These are phyloP conservation scores for Ramaria rubella DNA, from an alignment of 768 basidiomycete genomes.

Conservation along the genomic window DNA sequence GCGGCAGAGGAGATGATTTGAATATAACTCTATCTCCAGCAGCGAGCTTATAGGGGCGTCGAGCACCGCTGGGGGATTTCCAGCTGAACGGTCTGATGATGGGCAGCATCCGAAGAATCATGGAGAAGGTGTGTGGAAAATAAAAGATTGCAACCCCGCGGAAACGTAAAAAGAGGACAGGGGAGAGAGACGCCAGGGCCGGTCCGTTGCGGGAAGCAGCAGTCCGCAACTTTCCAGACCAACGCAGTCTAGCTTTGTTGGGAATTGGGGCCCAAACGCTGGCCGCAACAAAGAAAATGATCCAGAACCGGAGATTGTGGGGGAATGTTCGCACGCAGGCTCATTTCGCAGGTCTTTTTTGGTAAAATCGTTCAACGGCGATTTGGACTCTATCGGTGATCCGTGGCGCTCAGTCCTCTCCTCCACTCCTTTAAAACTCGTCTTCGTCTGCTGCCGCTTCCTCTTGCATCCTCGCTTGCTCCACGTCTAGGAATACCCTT, in stretches of 20 bases:
- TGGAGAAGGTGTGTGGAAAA: background rate
- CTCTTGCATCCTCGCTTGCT: background rate
- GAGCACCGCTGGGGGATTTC: too few species aligned
- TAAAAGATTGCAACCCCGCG: background rate
- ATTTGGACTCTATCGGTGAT: background rate
- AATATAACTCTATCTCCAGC: background rate
- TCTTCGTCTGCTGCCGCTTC: background rate
- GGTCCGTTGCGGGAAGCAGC: too few species aligned
- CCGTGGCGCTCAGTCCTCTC: constrained; percentile 1
- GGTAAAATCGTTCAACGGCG: background rate
- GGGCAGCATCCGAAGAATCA: constrained; percentile 1
- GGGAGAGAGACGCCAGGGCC: background rate
- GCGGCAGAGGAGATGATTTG: background rate
- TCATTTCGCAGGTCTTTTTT: background rate
- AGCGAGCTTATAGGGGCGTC: too few species aligned
- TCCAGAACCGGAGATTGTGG: background rate
- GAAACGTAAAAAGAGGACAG: background rate
- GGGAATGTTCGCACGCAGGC: background rate
- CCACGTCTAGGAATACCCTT: background rate
- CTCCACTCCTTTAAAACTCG: constrained; percentile 1
- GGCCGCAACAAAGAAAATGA: too few species aligned
- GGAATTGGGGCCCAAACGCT: too few species aligned
- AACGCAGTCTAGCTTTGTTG: too few species aligned
- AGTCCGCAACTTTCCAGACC: too few species aligned
- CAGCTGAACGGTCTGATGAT: background rate